These are phyloP conservation scores for Chloropicon primus DNA, from an alignment of 139 green algal genomes.

Conservation along the genomic window DNA sequence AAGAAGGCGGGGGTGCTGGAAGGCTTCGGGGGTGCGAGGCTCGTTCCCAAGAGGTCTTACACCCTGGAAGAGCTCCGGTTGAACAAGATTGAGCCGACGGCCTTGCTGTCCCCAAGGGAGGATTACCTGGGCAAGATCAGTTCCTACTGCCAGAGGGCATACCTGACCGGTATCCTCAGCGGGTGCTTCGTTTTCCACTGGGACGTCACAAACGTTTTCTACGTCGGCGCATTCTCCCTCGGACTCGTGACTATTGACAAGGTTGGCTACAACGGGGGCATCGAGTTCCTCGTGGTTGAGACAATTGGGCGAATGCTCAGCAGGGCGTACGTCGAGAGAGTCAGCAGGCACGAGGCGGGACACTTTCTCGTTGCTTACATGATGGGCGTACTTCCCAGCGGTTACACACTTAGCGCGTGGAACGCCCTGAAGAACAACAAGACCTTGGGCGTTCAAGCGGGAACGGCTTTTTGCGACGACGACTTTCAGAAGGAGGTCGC, in stretches of 20 bases:
- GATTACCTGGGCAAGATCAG: constrained; percentile 49
- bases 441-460: constrained; percentile 85
- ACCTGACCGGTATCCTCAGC: background rate
- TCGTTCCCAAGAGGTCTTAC: constrained; percentile 14
- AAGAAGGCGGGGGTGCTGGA: background rate
- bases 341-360: constrained; percentile 76
- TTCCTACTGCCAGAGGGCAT: background rate
- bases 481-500: constrained; percentile 60
- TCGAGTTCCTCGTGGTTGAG: background rate
- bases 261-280: background rate
- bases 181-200: background rate
- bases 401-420: constrained; percentile 70
- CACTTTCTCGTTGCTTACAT: constrained; percentile 93
- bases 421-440: constrained; percentile 72
- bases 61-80: constrained; percentile 70
- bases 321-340: constrained; percentile 17
- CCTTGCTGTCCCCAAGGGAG: constrained; percentile 65
- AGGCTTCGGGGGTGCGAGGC: background rate
- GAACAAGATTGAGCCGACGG: constrained; percentile 68
- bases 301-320: background rate
- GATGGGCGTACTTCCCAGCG: constrained; percentile 42
- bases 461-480: constrained; percentile 80
- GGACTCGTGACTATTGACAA: background rate
- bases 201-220: background rate
- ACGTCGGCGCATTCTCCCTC: background rate